phyloP scores from a whole-genome alignment of 495 filamentous ascomycete genomes.

The Aspergillus bridgeri region DNA sequence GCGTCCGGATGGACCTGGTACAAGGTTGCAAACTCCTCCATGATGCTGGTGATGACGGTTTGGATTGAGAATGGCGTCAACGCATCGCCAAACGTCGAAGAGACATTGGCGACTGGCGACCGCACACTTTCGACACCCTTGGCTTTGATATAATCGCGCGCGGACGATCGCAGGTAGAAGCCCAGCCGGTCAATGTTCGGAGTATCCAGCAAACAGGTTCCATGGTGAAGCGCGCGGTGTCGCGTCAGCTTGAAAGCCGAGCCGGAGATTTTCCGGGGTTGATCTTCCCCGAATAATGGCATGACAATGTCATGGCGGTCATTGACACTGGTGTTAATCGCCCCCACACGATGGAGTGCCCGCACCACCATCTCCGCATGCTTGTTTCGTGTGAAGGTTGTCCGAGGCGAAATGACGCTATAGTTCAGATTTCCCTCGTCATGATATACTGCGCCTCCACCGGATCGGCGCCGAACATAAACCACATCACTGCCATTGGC shows the following conservation, averaged over 20 bases:
- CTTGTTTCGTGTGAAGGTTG: conserved; percentile 72
- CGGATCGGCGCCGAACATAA: conserved; percentile 77
- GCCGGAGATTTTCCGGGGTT: conserved; percentile 77
- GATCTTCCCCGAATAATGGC: conserved; percentile 28
- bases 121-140: conserved; percentile 91
- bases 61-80: conserved; percentile 35
- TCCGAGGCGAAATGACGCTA: conserved; percentile 76
- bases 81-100: conserved; percentile 39
- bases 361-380: conserved; percentile 89
- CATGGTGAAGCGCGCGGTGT: conserved; percentile 79
- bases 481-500: conserved; percentile 40
- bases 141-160: conserved; percentile 68
- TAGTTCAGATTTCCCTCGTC: conserved; percentile 92
- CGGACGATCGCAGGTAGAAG: conserved; percentile 66
- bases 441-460: conserved; percentile 92
- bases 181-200: conserved; percentile 65
- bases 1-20: conserved; percentile 31
- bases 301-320: conserved; percentile 91
- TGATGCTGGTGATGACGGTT: conserved; percentile 30
- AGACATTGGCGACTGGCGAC: conserved; percentile 78
- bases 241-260: conserved; percentile 90
- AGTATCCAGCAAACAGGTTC: conserved; percentile 76
- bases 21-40: conserved; percentile 33
- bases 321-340: conserved; percentile 65
- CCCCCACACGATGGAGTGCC: conserved; percentile 55